Percentiles rank a stretch among this genome's conserved stretches.
phyloP scores from a whole-genome alignment of 2,329 filamentous ascomycete genomes.

The Ascochyta clinopodiicola region DNA sequence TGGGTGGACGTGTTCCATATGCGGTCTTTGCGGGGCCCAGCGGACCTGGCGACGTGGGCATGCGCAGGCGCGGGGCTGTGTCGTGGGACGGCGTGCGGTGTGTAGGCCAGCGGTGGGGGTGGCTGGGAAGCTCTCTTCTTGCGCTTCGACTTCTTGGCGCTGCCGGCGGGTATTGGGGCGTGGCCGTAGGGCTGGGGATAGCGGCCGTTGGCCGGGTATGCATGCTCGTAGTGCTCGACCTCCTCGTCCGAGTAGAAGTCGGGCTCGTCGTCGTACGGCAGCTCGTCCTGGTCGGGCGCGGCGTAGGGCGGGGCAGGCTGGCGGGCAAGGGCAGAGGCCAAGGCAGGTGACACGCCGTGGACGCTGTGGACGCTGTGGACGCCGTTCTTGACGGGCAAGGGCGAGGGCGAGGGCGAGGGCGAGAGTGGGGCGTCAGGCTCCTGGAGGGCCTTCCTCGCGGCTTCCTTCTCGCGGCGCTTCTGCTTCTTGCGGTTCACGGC shows the following conservation, averaged over 20 bases:
- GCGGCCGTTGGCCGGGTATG: constrained; percentile 43
- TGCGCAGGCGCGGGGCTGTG: constrained; percentile 53
- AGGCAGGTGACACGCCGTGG: constrained; percentile 11
- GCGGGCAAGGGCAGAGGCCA: constrained; percentile 18
- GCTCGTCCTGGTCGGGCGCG: constrained; percentile 54
- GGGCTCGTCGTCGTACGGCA: constrained; percentile 38
- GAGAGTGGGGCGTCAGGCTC: constrained; percentile 12
- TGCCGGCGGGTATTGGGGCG: constrained; percentile 26
- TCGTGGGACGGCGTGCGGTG: constrained; percentile 39
- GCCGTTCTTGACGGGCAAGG: constrained; percentile 12
- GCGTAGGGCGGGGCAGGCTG: constrained; percentile 51
- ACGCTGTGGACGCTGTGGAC: background rate
- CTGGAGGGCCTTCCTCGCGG: constrained; percentile 64
- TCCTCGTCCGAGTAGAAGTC: constrained; percentile 53
- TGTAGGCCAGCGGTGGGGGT: constrained; percentile 37
- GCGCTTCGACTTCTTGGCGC: constrained; percentile 65
- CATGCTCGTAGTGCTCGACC: constrained; percentile 38
- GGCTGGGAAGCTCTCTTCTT: constrained; percentile 68
- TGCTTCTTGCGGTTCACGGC: constrained; percentile 91
- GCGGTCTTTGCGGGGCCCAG: constrained; percentile 70
- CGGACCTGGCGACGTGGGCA: constrained; percentile 50
- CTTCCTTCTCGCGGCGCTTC: constrained; percentile 85
- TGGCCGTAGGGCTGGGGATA: constrained; percentile 38
- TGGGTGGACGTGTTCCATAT: constrained; percentile 97
- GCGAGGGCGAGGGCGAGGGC: constrained; percentile 27